Conservation (phyloP, 2,329 filamentous ascomycete genomes). For the Trichoderma citrinoviride region DNA sequence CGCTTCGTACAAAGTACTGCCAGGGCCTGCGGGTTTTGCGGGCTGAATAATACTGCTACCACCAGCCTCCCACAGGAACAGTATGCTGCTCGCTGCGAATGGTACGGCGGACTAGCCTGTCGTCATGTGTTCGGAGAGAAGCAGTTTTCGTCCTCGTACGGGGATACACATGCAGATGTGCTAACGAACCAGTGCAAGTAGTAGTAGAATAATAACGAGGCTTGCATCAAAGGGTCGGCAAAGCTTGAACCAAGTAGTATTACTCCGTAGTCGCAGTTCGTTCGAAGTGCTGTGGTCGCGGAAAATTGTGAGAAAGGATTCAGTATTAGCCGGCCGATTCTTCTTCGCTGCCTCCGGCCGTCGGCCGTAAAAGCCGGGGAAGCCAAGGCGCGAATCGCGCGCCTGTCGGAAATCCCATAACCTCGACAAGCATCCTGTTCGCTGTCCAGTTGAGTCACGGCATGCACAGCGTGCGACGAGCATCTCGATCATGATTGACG, state of each 20-base stretch:
- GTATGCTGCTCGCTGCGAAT: constrained; percentile 7
- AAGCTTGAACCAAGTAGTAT: not conserved
- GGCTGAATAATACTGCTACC: constrained; percentile 7
- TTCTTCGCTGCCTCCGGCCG: constrained; percentile 17
- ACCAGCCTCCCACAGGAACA: not conserved
- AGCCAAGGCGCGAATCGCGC: constrained; percentile 14
- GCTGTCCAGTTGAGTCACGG: constrained; percentile 6
- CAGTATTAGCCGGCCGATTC: constrained; percentile 18
- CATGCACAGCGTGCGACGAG: not conserved
- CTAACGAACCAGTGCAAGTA: constrained; percentile 7
- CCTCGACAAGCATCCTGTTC: not conserved
- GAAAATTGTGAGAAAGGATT: not conserved
- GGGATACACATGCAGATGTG: not conserved
- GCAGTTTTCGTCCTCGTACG: not conserved
- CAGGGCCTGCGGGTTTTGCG: constrained; percentile 5
- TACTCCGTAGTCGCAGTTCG: not conserved
- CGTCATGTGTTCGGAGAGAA: constrained; percentile 18
- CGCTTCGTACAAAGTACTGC: not conserved
- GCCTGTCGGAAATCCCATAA: not conserved
- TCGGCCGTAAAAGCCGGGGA: constrained; percentile 11
- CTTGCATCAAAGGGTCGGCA: constrained; percentile 1
- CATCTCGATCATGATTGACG: not conserved
- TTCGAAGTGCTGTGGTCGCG: not conserved
- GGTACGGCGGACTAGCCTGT: not conserved
- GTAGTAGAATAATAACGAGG: not conserved